Conservation (phyloP, 352 stramenopile species). For the Pythium volutum region DNA sequence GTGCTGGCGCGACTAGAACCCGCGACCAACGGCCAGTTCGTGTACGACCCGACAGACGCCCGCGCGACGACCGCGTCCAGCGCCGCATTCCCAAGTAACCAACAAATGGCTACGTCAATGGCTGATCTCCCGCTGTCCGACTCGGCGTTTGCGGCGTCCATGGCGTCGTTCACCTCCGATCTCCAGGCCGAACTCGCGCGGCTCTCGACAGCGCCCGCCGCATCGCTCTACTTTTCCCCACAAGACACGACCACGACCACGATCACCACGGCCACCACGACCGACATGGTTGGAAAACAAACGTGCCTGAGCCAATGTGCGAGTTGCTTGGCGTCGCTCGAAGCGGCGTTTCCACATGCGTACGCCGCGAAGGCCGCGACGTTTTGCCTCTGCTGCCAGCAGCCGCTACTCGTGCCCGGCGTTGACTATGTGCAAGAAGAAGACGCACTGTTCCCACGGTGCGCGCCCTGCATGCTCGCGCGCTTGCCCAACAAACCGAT, state of each 20-base stretch:
- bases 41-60: background rate
- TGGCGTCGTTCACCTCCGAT: conserved; percentile 12
- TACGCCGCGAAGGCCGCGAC: conserved; percentile 4
- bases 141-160: conserved; percentile 7
- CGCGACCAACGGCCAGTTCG: background rate
- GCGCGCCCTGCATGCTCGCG: conserved; percentile 3
- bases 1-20: background rate
- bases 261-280: background rate
- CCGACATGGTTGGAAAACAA: too few species aligned
- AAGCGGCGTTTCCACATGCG: background rate
- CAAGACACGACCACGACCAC: background rate
- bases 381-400: conserved; percentile 7
- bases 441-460: conserved; percentile 6
- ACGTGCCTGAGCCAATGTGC: background rate
- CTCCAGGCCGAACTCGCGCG: conserved; percentile 6
- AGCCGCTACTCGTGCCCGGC: conserved; percentile 1
- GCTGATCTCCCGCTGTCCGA: background rate
- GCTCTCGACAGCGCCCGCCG: background rate
- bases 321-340: conserved; percentile 1
- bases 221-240: conserved; percentile 9
- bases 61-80: background rate
- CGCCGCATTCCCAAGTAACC: background rate
- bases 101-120: too few species aligned
- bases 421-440: conserved; percentile 8
- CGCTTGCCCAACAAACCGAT: conserved; percentile 5